A percentile compares a stretch with the other conserved stretches of the same genome.
These are phyloP conservation scores for Candida coquimbonensis DNA, from an alignment of 805 yeast species.

Conservation along the genomic window DNA sequence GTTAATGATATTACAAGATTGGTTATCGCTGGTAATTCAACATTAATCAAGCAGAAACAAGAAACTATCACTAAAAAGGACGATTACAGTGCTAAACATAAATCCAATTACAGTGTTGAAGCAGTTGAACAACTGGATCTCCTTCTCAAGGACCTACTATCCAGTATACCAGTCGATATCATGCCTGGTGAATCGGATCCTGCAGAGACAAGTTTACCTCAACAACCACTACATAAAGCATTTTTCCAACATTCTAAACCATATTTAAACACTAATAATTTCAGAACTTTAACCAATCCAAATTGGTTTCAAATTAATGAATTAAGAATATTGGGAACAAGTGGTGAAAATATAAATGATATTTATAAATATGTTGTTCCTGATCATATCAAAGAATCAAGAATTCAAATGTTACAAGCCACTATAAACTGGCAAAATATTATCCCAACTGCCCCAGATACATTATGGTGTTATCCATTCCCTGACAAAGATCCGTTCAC, in stretches of 20 bases:
- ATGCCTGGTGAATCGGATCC: slow-evolving; percentile 89
- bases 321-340: slow-evolving; percentile 56
- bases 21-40: slow-evolving; percentile 69
- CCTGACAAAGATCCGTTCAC: slow-evolving; percentile 73
- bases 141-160: slow-evolving; percentile 48
- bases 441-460: slow-evolving; percentile 95
- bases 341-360: slow-evolving; percentile 84
- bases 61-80: slow-evolving; percentile 18
- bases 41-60: slow-evolving; percentile 22
- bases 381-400: slow-evolving; percentile 24
- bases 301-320: slow-evolving; percentile 56
- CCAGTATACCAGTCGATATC: slow-evolving; percentile 60
- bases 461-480: slow-evolving; percentile 84
- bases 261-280: slow-evolving; percentile 31
- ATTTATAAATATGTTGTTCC: slow-evolving; percentile 58
- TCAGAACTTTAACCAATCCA: slow-evolving; percentile 62
- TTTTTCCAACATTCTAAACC: slow-evolving; percentile 45
- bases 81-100: slow-evolving; percentile 43
- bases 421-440: slow-evolving; percentile 79
- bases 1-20: slow-evolving; percentile 38
- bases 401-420: slow-evolving; percentile 54
- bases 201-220: slow-evolving; percentile 78
- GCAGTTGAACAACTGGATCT: slow-evolving; percentile 51
- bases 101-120: slow-evolving; percentile 42
- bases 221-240: slow-evolving; percentile 80